These are phyloP conservation scores for Monosporascus cannonballus DNA, from an alignment of 2,329 filamentous ascomycete genomes.

Conservation along the genomic window DNA sequence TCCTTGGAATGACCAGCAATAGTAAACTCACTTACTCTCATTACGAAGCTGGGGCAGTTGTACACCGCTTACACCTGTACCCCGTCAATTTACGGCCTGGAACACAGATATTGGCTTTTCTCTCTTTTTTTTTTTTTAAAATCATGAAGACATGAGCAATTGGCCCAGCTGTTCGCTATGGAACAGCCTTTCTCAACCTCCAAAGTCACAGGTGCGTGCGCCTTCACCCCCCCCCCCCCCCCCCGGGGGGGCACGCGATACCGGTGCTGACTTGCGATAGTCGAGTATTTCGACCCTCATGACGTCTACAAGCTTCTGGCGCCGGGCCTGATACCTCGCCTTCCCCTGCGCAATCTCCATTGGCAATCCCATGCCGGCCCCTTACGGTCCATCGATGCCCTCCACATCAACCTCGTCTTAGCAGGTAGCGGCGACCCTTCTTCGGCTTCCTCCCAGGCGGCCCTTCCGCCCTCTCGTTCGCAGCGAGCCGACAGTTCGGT, in stretches of 20 bases:
- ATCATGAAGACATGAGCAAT: constrained; percentile 24
- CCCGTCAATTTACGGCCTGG: too few species aligned
- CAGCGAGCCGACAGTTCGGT: constrained; percentile 23
- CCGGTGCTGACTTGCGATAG: constrained; percentile 37
- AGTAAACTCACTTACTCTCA: too few species aligned
- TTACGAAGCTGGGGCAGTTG: too few species aligned
- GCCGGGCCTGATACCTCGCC: constrained; percentile 67
- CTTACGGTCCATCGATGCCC: constrained; percentile 83
- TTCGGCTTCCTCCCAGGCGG: constrained; percentile 26
- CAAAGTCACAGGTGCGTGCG: constrained; percentile 63
- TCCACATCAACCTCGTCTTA: constrained; percentile 83
- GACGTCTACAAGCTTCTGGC: constrained; percentile 79
- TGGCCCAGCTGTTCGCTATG: constrained; percentile 43
- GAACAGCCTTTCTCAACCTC: constrained; percentile 65
- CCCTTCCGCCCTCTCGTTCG: constrained; percentile 28
- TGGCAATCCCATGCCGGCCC: constrained; percentile 95
- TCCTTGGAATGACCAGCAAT: background rate
- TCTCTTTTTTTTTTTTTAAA: constrained; percentile 6
- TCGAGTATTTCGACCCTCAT: constrained; percentile 94
- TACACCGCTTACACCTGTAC: background rate
- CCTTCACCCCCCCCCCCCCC: constrained; percentile 11
- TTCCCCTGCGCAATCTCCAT: constrained; percentile 86
- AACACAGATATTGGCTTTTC: too few species aligned
- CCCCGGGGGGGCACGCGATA: background rate
- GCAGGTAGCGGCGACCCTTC: constrained; percentile 42